phyloP scores from a whole-genome alignment of 2,329 filamentous ascomycete genomes.

The Neonectria magnoliae region DNA sequence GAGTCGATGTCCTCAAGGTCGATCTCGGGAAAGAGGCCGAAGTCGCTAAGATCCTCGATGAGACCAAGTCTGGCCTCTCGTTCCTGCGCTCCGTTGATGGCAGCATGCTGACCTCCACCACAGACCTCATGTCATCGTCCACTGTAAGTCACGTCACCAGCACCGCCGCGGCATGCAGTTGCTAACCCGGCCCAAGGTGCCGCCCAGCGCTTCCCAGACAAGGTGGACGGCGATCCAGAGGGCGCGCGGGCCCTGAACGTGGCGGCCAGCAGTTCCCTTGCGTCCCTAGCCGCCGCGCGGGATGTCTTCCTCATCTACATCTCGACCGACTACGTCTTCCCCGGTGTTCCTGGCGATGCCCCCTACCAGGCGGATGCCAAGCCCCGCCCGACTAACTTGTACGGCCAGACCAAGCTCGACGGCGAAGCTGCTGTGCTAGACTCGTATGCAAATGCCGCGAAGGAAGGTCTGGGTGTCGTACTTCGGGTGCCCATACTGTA shows the following conservation, averaged over 20 bases:
- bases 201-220: slow-evolving; percentile 88
- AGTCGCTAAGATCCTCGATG: slow-evolving; percentile 61
- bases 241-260: slow-evolving; percentile 80
- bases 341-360: slow-evolving; percentile 79
- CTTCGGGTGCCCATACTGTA: slow-evolving; percentile 87
- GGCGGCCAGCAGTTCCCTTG: slow-evolving; percentile 73
- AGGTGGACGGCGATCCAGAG: slow-evolving; percentile 81
- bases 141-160: slow-evolving; percentile 67
- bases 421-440: slow-evolving; percentile 73
- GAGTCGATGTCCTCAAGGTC: slow-evolving; percentile 71
- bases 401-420: slow-evolving; percentile 70
- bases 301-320: slow-evolving; percentile 78
- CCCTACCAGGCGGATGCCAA: slow-evolving; percentile 76
- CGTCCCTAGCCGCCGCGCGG: slow-evolving; percentile 70
- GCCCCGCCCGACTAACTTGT: slow-evolving; percentile 80
- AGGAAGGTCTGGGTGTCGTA: slow-evolving; percentile 69
- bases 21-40: slow-evolving; percentile 60
- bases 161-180: background rate
- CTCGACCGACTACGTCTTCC: slow-evolving; percentile 85
- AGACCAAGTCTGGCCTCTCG: slow-evolving; percentile 57
- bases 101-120: slow-evolving; percentile 15
- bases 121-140: slow-evolving; percentile 81
- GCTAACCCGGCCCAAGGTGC: slow-evolving; percentile 68
- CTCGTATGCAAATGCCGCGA: slow-evolving; percentile 60
- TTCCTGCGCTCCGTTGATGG: background rate